Evolutionary conservation across 2,329 filamentous ascomycete species (phyloP), one percentile per base, ranked within the genome.

Genomic region (Bertia moriformis): DNA sequence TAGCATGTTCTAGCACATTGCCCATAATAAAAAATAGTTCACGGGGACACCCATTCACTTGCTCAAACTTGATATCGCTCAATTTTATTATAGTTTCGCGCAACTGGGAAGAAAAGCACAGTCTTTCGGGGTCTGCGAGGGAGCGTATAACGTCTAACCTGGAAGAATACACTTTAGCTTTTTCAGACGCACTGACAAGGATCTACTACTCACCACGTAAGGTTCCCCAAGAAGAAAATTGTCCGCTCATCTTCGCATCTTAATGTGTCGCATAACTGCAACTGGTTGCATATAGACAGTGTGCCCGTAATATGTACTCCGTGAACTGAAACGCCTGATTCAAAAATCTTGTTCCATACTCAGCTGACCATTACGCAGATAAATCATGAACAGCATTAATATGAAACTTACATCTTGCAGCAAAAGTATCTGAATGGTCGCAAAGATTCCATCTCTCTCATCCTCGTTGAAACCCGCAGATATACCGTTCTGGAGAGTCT

Each of bases 271-370:
- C 44, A 41, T 4, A 53, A 43, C 15, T 46, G 41, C 4, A 55
- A 36, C 7, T 49, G 48, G 22, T 49, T 52, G 38, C 51, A 55
- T 13, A 55, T 51, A 1, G 53, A 55, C 45, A 55, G 47, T 1
- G 52, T 52, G 4, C 52, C 52, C 2, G 51, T 53, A 10, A 55
- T 55, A 38, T 55, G 53, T 27, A 48, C 51, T 1, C 53, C 53
- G 30, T 55, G 52, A 1, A 43, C 47, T 3, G 53, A 55, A 4
- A 54, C 46, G 7, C 53, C 51, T 1, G 52, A 46, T 42, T 55
- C 53, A n/a, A 43, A 47, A 15, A 55, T 54, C 53, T 55, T 41
- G 4, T 18, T n/a, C n/a, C n/a, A n/a, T n/a, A n/a, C 24, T 44
- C 48, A 39, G n/a, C n/a, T n/a, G n/a, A n/a, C n/a, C n/a, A n/a